Conservation (phyloP, 2,329 filamentous ascomycete species). For the Microthyrium microscopicum region DNA sequence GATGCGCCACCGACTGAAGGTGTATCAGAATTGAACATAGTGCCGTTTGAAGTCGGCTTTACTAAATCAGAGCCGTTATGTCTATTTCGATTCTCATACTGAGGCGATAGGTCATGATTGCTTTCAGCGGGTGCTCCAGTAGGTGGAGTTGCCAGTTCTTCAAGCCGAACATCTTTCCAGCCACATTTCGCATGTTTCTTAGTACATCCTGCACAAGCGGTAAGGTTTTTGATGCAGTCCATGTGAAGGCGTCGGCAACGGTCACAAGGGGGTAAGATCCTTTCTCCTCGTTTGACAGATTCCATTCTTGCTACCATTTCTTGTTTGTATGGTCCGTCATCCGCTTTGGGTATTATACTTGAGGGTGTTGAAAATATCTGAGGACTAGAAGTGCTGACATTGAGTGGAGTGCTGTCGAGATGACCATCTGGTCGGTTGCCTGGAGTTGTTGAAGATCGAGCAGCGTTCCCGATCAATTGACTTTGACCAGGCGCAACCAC, state of each 20-base stretch:
- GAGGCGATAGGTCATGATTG: too few species aligned
- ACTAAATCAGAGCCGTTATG: too few species aligned
- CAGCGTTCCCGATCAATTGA: conserved; percentile 1
- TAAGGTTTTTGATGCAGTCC: conserved; percentile 71
- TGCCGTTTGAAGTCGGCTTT: too few species aligned
- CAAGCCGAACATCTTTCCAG: conserved; percentile 66
- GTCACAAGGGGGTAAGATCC: conserved; percentile 70
- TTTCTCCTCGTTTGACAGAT: conserved; percentile 53
- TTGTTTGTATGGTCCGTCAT: conserved; percentile 41
- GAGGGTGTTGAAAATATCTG: too few species aligned
- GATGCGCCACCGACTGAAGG: too few species aligned
- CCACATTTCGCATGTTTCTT: conserved; percentile 81
- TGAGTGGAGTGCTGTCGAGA: neutral
- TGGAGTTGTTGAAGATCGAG: neutral
- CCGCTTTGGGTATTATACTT: too few species aligned
- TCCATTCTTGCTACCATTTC: conserved; percentile 64
- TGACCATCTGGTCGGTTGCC: neutral
- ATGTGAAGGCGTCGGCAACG: conserved; percentile 64
- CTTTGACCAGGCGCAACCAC: too few species aligned
- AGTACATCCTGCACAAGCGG: conserved; percentile 72
- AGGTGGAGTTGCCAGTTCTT: too few species aligned
- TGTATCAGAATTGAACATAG: too few species aligned
- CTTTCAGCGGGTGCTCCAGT: too few species aligned
- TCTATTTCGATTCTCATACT: too few species aligned
- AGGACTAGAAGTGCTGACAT: neutral